Base-by-base conservation (phyloP, 768 basidiomycete species). In the Pulveroboletus frians region DNA sequence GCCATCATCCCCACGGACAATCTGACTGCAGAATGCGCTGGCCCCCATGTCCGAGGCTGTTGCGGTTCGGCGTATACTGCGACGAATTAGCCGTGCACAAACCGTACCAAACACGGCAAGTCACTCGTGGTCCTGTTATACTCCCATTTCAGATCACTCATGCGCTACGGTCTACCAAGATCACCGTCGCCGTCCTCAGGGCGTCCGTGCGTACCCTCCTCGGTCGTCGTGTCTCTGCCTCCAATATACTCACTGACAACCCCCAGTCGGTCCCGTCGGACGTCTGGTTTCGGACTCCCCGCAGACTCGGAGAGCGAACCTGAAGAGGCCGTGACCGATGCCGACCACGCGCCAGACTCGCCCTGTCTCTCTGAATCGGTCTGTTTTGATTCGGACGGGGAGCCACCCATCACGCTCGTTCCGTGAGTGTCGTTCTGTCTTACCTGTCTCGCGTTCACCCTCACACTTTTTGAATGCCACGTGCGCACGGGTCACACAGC, bases 151-250 rank as follows among this genome's bases (percentile, higher is more conserved):
- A 20, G 30, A 50, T 37, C 15, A 49, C 52, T 21, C 23, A 83
- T 83, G 81, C 72, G 76, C 40, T 82, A 80, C 60, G 70, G 75
- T 56, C 73, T 74, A 36, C 80, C 78, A 18, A 72, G 78, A 51
- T 77, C 78, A 4, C 59, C 67, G 1, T 77, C 80, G 5, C 73
- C 76, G 9, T 78, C 77, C 0, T 78, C 77, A 26, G 73, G 65
- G 9, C 66, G 72, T 57, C 67, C 69, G 73, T 76, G 43, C 36
- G 49, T 29, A 13, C 29, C 10, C 23, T 18, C 18, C 20, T 26
- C 4, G 23, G 4, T 26, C 37, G 1, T 8, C 62, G 58, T 29
- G 56, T 60, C 50, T 49, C 49, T 10, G 15, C 11, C 14, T n/a
- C 17, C 13, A 9, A 3, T 13, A 21, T 21, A 8, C 1, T 23